phyloP scores from a whole-genome alignment of 1,284 basidiomycete genomes.

The Flammula alnicola region DNA sequence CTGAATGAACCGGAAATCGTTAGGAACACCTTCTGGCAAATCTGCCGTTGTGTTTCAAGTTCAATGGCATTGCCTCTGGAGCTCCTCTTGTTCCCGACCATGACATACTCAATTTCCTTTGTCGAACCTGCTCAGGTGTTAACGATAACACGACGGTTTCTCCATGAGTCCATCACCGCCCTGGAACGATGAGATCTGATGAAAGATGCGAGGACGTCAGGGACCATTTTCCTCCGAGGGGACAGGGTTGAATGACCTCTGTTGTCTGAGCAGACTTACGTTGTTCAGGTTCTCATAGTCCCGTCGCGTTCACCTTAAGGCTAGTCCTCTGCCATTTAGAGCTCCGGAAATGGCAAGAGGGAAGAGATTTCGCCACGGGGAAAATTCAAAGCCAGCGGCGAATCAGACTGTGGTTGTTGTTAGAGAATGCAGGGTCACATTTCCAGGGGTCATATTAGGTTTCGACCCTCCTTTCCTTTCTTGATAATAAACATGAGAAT shows the following conservation, averaged over 20 bases:
- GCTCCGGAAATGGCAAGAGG: slow-evolving; percentile 14
- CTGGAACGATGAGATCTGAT: slow-evolving; percentile 17
- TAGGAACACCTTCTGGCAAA: slow-evolving; percentile 8
- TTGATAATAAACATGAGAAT: too few species aligned
- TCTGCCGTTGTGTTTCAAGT: slow-evolving; percentile 2
- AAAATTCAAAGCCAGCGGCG: slow-evolving; percentile 25
- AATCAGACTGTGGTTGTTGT: too few species aligned
- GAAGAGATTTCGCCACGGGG: slow-evolving; percentile 2
- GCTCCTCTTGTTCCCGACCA: slow-evolving; percentile 4
- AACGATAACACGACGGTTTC: slow-evolving; percentile 1
- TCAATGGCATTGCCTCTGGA: not conserved
- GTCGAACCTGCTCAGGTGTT: not conserved
- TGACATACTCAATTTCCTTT: slow-evolving; percentile 6
- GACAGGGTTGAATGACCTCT: slow-evolving; percentile 11
- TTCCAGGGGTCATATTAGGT: too few species aligned
- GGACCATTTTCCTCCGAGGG: slow-evolving; percentile 23
- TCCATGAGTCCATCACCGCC: slow-evolving; percentile 7
- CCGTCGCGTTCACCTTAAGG: slow-evolving; percentile 7
- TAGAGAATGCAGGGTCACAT: not conserved
- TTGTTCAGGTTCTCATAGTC: slow-evolving; percentile 14
- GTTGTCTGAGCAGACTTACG: slow-evolving; percentile 17
- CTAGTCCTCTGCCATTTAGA: slow-evolving; percentile 13
- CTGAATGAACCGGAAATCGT: not conserved
- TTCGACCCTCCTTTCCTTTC: too few species aligned
- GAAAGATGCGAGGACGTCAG: not conserved